phyloP scores from a whole-genome alignment of 306 rosid species.

The Malus orientalis region DNA sequence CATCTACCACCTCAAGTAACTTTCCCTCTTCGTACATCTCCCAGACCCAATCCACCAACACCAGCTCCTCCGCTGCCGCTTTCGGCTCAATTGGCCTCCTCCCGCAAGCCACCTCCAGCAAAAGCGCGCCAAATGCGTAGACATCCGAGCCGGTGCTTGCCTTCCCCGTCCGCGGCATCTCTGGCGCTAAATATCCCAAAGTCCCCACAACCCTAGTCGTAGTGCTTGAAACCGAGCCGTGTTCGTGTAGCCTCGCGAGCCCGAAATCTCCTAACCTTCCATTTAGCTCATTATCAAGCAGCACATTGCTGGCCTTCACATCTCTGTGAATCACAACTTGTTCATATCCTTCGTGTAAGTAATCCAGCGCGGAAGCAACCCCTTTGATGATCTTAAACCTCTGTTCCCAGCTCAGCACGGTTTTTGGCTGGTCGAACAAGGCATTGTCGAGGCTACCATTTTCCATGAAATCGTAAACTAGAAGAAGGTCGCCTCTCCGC shows the following conservation, averaged over 20 bases:
- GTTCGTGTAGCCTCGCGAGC: conserved; percentile 69
- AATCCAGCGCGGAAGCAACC: conserved; percentile 67
- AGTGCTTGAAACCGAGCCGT: conserved; percentile 55
- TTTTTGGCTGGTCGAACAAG: conserved; percentile 47
- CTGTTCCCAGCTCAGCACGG: conserved; percentile 56
- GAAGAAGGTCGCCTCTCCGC: conserved; percentile 50
- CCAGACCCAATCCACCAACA: conserved; percentile 81
- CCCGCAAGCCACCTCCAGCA: conserved; percentile 68
- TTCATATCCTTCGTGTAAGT: conserved; percentile 76
- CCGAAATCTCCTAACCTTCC: conserved; percentile 82
- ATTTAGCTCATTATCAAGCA: conserved; percentile 60
- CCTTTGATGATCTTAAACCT: conserved; percentile 65
- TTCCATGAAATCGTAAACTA: conserved; percentile 77
- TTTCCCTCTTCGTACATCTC: conserved; percentile 43
- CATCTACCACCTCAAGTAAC: conserved; percentile 46
- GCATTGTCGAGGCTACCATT: conserved; percentile 71
- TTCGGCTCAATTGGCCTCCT: conserved; percentile 70
- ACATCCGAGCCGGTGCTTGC: conserved; percentile 69
- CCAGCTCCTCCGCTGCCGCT: conserved; percentile 43
- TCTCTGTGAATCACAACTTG: conserved; percentile 79
- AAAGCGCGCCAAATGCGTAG: conserved; percentile 64
- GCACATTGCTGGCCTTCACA: conserved; percentile 76
- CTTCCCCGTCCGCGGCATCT: conserved; percentile 63
- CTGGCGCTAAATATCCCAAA: conserved; percentile 79
- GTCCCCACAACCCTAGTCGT: conserved; percentile 81